A percentile compares a stretch with the other conserved stretches of the same genome.
Conservation (phyloP, 1,284 basidiomycete genomes). For the Coniferiporia sulphurascens region DNA sequence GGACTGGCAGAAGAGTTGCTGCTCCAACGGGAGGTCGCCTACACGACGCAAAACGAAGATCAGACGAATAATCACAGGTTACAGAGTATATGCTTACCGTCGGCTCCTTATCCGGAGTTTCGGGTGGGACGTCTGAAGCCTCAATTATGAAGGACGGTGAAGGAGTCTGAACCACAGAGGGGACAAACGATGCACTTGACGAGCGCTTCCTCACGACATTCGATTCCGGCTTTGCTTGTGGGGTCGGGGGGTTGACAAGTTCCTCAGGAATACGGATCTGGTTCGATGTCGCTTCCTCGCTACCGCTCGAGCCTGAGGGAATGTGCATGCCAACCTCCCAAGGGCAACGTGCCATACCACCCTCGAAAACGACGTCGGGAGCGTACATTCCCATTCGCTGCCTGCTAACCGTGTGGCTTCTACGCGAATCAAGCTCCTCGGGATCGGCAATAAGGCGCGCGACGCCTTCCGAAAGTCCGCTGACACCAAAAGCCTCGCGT, state of each 20-base stretch:
- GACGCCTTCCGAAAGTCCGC: conserved; percentile 15
- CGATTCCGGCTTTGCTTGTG: background rate
- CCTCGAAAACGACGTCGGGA: conserved; percentile 70
- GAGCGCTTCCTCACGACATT: conserved; percentile 1
- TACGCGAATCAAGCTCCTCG: conserved; percentile 9
- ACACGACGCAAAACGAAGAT: background rate
- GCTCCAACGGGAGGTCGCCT: conserved; percentile 15
- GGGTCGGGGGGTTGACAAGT: conserved; percentile 1
- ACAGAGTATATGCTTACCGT: conserved; percentile 8
- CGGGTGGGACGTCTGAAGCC: conserved; percentile 8
- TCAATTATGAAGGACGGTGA: conserved; percentile 15
- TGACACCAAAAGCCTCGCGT: conserved; percentile 16
- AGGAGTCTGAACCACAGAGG: conserved; percentile 11
- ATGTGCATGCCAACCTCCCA: conserved; percentile 64
- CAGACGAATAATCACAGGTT: background rate
- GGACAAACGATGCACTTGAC: conserved; percentile 16
- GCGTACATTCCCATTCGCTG: conserved; percentile 35
- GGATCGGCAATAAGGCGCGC: conserved; percentile 8
- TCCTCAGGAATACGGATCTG: conserved; percentile 15
- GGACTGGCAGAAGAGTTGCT: conserved; percentile 10
- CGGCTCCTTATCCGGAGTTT: conserved; percentile 13
- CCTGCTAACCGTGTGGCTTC: conserved; percentile 2
- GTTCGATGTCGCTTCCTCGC: conserved; percentile 7
- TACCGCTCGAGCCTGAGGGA: conserved; percentile 17
- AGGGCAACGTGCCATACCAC: conserved; percentile 76